Conservation (phyloP, 805 yeast genomes). For the Clavispora phyllophila region DNA sequence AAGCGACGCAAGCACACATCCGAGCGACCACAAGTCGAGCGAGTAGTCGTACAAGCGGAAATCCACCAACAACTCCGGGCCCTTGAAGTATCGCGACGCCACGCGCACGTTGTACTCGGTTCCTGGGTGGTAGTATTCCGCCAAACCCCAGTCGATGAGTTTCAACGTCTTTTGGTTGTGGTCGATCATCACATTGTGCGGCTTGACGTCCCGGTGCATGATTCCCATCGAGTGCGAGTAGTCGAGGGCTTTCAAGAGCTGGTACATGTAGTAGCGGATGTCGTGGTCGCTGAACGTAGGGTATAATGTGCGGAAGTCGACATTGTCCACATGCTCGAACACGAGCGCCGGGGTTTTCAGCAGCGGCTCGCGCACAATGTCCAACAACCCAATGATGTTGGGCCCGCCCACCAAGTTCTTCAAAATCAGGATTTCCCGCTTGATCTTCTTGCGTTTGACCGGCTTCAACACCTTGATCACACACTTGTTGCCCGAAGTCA, state of each 20-base stretch:
- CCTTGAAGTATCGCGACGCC: conserved; percentile 87
- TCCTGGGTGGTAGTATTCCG: conserved; percentile 88
- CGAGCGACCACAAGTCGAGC: conserved; percentile 85
- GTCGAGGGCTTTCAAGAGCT: conserved; percentile 77
- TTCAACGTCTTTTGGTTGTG: conserved; percentile 58
- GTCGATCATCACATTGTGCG: conserved; percentile 92
- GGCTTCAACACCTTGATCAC: conserved; percentile 93
- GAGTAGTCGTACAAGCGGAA: conserved; percentile 82
- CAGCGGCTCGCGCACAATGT: conserved; percentile 82
- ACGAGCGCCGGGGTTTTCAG: conserved; percentile 84
- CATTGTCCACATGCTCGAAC: conserved; percentile 78
- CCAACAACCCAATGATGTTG: conserved; percentile 67
- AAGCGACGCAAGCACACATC: conserved; percentile 87
- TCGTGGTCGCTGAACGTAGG: conserved; percentile 74
- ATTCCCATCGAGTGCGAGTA: conserved; percentile 91
- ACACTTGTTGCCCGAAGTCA: conserved; percentile 55
- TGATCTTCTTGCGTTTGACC: conserved; percentile 86
- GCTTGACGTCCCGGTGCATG: conserved; percentile 92
- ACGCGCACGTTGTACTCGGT: conserved; percentile 88
- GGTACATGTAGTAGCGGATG: conserved; percentile 77
- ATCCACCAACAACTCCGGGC: conserved; percentile 84
- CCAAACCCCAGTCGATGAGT: conserved; percentile 92
- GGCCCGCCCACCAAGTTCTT: conserved; percentile 84
- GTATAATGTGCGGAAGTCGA: conserved; percentile 81
- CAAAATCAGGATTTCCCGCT: conserved; percentile 82